phyloP scores from a whole-genome alignment of 257 asterid species.

The Nicotiana paniculata region DNA sequence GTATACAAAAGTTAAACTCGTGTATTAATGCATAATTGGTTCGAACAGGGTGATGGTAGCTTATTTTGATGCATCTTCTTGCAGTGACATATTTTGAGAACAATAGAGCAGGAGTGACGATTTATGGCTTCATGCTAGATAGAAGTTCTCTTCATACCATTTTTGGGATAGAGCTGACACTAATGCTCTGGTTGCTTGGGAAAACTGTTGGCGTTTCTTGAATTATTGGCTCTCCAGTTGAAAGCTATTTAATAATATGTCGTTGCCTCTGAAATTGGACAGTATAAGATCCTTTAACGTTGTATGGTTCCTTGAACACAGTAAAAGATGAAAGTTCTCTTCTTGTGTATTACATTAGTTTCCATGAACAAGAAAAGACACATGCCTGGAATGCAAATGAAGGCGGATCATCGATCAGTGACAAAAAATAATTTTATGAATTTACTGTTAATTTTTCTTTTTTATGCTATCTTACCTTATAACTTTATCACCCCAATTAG shows the following conservation, averaged over 20 bases:
- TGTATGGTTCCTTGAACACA: not conserved
- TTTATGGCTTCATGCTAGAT: conserved; percentile 85
- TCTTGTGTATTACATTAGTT: not conserved
- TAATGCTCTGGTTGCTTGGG: conserved; percentile 91
- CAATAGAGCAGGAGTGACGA: conserved; percentile 84
- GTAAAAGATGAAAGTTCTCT: not conserved
- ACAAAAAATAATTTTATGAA: not conserved
- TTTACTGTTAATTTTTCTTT: too few species aligned
- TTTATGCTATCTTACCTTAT: too few species aligned
- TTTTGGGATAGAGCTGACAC: conserved; percentile 75
- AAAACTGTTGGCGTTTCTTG: conserved; percentile 77
- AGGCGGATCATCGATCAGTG: not conserved
- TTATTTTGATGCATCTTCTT: not conserved
- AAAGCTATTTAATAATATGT: not conserved
- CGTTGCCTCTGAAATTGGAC: not conserved
- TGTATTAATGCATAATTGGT: not conserved
- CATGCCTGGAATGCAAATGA: not conserved
- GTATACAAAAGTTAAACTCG: not conserved
- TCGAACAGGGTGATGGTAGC: not conserved
- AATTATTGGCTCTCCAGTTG: not conserved
- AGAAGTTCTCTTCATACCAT: conserved; percentile 68
- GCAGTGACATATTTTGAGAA: conserved; percentile 86
- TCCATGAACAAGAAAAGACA: not conserved
- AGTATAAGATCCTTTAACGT: not conserved
- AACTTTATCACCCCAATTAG: too few species aligned